Conservation (phyloP, 164 flowering plant genomes). For the Sextonia rubra region DNA sequence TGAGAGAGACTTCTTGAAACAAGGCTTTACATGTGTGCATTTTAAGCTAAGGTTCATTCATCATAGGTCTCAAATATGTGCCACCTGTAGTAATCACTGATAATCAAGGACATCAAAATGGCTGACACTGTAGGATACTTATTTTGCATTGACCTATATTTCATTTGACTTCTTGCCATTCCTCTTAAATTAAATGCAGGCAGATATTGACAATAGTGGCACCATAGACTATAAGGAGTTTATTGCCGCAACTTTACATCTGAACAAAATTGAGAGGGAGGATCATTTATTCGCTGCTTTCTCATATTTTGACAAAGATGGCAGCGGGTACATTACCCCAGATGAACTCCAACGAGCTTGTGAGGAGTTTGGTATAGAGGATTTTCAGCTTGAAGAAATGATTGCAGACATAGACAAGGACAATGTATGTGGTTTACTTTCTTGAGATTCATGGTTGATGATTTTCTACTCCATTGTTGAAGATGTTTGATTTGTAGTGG, state of each 20-base stretch:
- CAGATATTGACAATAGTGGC: conserved; percentile 21
- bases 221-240: conserved; percentile 26
- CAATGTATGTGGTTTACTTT: conserved; percentile 13
- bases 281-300: conserved; percentile 23
- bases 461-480: neutral
- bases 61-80: neutral
- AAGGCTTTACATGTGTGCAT: neutral
- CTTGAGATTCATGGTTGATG: neutral
- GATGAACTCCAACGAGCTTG: conserved; percentile 27
- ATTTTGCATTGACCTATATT: too few species aligned
- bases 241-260: conserved; percentile 21
- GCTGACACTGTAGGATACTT: too few species aligned
- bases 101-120: too few species aligned
- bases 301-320: conserved; percentile 25
- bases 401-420: conserved; percentile 23
- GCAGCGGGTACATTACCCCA: conserved; percentile 21
- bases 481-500: neutral
- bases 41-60: neutral
- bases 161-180: neutral
- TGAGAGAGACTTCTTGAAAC: neutral
- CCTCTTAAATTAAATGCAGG: conserved; percentile 13
- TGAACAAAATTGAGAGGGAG: conserved; percentile 22
- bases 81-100: neutral
- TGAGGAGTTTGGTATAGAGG: conserved; percentile 21
- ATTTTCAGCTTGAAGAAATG: conserved; percentile 16